Percentiles rank a stretch among this genome's conserved stretches.
These are phyloP conservation scores for Jimgerdemannia flammicorona DNA, from an alignment of 192 early-diverging fungal genomes.

Conservation along the genomic window DNA sequence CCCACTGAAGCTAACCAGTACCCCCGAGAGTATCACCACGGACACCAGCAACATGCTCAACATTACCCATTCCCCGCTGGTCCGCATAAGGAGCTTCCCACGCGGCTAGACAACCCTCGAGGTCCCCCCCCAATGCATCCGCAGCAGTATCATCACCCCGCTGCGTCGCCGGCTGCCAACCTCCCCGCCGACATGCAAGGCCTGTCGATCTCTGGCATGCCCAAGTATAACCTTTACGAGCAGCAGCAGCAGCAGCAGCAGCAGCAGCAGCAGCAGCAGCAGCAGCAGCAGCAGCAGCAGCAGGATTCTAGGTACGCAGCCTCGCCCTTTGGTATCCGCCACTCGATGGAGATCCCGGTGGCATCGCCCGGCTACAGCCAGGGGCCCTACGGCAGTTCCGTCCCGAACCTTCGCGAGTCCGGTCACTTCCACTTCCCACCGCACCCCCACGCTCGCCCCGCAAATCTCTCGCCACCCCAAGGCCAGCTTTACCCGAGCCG, in stretches of 20 bases:
- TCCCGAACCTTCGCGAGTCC: not conserved
- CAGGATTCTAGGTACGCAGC: too few relatives aligned
- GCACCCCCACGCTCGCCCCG: constrained; percentile 4
- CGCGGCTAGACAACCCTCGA: not conserved
- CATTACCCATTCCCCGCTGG: not conserved
- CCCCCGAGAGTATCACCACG: not conserved
- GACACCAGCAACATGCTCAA: not conserved
- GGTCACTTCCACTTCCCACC: not conserved
- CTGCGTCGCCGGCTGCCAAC: not conserved
- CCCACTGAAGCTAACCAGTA: not conserved
- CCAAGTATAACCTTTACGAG: not conserved
- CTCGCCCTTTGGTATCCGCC: too few relatives aligned
- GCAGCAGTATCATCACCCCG: constrained; percentile 1
- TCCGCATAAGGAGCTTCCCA: not conserved
- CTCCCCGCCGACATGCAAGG: constrained; percentile 14
- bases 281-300: too few relatives aligned
- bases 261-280: too few relatives aligned
- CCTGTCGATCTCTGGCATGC: constrained; percentile 12
- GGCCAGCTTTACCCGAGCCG: constrained; percentile 6
- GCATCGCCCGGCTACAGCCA: not conserved
- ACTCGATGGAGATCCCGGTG: too few relatives aligned
- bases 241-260: not conserved
- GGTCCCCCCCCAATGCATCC: not conserved
- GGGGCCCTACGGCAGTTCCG: not conserved
- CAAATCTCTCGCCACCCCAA: constrained; percentile 7